Evolutionary conservation across 1,284 basidiomycete genomes (phyloP).

Genomic region (Ganoderma lingzhi): DNA sequence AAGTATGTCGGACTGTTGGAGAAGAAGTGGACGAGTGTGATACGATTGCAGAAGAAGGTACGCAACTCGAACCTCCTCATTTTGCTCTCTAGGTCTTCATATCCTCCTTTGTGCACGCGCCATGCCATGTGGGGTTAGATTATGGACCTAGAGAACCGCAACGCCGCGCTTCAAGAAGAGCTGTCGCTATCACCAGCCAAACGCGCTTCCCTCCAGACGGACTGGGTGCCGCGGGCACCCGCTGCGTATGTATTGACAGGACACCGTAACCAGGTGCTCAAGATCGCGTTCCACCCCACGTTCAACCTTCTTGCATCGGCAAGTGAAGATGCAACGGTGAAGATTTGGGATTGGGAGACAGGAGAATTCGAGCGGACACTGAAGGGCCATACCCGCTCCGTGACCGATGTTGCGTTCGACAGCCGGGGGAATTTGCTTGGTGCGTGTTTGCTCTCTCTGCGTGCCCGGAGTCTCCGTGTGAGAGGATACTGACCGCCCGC

Average conservation of each 20-base stretch:
- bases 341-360: constrained; percentile 89
- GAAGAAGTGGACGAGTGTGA: constrained; percentile 87
- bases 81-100: neutral
- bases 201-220: constrained; percentile 50
- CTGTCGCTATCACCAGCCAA: constrained; percentile 37
- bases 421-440: constrained; percentile 72
- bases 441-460: constrained; percentile 41
- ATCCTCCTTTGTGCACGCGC: neutral
- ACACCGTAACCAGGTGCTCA: constrained; percentile 69
- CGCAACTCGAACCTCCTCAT: constrained; percentile 27
- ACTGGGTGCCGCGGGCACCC: constrained; percentile 76
- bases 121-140: constrained; percentile 52
- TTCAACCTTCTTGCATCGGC: constrained; percentile 75
- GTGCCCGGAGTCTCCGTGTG: neutral
- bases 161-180: constrained; percentile 67
- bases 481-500: neutral
- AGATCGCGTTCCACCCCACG: constrained; percentile 77
- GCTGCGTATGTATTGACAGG: constrained; percentile 70
- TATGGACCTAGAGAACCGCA: constrained; percentile 76
- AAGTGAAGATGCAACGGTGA: constrained; percentile 77
- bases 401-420: constrained; percentile 80
- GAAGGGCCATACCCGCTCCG: constrained; percentile 81
- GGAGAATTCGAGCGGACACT: constrained; percentile 81
- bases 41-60: constrained; percentile 84
- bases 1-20: constrained; percentile 75